These are phyloP conservation scores for Trichoderma semiorbis DNA, from an alignment of 2,329 filamentous ascomycete genomes.

Conservation along the genomic window DNA sequence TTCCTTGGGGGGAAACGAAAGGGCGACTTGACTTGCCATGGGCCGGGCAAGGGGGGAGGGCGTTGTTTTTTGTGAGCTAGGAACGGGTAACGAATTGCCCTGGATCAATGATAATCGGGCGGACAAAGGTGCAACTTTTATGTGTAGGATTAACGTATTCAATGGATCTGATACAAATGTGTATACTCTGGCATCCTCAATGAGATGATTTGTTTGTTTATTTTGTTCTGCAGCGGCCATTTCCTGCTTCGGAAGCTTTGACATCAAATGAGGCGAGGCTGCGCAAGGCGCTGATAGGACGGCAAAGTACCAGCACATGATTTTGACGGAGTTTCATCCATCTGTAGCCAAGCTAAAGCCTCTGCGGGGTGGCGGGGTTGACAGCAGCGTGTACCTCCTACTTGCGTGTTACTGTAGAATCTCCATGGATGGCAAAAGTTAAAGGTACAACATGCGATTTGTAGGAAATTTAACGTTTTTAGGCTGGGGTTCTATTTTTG, in stretches of 20 bases:
- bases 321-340: background rate
- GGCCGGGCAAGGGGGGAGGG: background rate
- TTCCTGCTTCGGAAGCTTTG: background rate
- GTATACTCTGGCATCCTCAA: background rate
- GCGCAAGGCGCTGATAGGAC: background rate
- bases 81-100: background rate
- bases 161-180: background rate
- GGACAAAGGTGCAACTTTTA: background rate
- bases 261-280: background rate
- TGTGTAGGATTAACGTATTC: conserved; percentile 9
- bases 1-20: background rate
- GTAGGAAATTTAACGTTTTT: background rate
- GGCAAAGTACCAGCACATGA: background rate
- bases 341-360: background rate
- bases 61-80: conserved; percentile 7
- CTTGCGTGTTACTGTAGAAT: background rate
- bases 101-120: conserved; percentile 1
- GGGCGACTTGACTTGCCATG: background rate
- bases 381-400: background rate
- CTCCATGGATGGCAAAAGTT: background rate
- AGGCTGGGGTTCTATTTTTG: background rate
- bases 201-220: background rate
- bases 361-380: conserved; percentile 13
- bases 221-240: background rate
- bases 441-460: background rate